Evolutionary conservation across 345 rosid species (phyloP).

Genomic region (Eutrema yunnanense): DNA sequence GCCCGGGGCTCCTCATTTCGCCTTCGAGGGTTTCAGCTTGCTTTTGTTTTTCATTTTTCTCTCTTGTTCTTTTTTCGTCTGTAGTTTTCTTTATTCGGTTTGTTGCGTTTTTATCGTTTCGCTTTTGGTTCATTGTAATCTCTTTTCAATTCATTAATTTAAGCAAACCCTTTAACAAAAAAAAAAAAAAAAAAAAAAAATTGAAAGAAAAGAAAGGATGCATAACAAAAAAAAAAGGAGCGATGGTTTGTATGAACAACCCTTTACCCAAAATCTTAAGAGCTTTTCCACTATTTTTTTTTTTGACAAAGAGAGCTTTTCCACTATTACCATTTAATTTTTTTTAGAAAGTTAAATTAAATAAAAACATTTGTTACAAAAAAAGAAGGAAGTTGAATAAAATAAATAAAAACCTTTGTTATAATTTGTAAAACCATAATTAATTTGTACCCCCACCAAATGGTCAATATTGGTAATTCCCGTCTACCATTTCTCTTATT

Average conservation of each 20-base stretch:
- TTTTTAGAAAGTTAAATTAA: background rate
- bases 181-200: background rate
- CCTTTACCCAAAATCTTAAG: background rate
- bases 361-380: no score
- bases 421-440: background rate
- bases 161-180: no score
- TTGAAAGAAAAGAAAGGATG: background rate
- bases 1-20: no score
- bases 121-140: no score
- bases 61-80: no score
- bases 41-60: no score
- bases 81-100: no score
- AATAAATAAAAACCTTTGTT: no score
- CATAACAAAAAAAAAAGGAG: background rate
- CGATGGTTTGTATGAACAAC: background rate
- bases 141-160: no score
- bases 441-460: background rate
- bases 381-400: no score
- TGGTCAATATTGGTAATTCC: slow-evolving; percentile 3
- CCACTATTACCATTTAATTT: background rate
- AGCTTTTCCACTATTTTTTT: background rate
- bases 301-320: background rate
- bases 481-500: slow-evolving; percentile 14
- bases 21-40: no score
- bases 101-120: no score